These are phyloP conservation scores for Teunomyces pallodes DNA, from an alignment of 805 yeast genomes.

Conservation along the genomic window DNA sequence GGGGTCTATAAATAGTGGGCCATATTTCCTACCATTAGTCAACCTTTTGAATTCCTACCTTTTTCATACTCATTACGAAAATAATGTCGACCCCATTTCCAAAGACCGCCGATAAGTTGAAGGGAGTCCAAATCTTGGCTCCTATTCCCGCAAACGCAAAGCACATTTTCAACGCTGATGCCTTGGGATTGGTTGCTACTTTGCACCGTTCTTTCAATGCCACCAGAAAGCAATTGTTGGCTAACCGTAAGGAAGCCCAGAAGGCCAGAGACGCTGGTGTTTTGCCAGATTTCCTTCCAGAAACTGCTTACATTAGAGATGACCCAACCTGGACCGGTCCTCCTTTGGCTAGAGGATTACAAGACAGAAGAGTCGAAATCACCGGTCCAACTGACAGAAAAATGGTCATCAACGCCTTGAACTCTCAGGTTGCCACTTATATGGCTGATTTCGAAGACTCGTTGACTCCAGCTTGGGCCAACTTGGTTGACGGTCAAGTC, in stretches of 20 bases:
- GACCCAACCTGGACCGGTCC: slow-evolving; percentile 78
- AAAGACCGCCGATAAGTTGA: slow-evolving; percentile 37
- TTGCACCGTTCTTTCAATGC: slow-evolving; percentile 71
- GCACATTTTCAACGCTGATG: slow-evolving; percentile 58
- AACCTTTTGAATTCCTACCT: not conserved
- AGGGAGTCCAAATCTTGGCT: slow-evolving; percentile 56
- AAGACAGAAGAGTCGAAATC: slow-evolving; percentile 75
- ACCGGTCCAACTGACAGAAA: slow-evolving; percentile 86
- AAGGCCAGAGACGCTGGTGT: slow-evolving; percentile 59
- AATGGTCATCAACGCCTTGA: slow-evolving; percentile 79
- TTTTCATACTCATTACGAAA: not conserved
- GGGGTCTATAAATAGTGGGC: not conserved
- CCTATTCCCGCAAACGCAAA: slow-evolving; percentile 47
- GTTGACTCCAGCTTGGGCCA: slow-evolving; percentile 80
- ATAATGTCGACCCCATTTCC: slow-evolving; percentile 46
- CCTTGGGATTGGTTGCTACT: slow-evolving; percentile 67
- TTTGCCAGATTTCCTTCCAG: slow-evolving; percentile 62
- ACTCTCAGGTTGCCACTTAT: slow-evolving; percentile 75
- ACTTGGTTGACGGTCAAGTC: slow-evolving; percentile 77
- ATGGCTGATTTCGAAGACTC: slow-evolving; percentile 89
- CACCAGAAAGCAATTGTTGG: slow-evolving; percentile 56
- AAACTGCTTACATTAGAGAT: slow-evolving; percentile 66
- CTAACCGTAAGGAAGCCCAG: slow-evolving; percentile 62
- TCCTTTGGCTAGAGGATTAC: slow-evolving; percentile 67
- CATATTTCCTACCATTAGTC: not conserved